Evolutionary conservation across 805 yeast species (phyloP).

Genomic region (Sugiyamaella marilandica): DNA sequence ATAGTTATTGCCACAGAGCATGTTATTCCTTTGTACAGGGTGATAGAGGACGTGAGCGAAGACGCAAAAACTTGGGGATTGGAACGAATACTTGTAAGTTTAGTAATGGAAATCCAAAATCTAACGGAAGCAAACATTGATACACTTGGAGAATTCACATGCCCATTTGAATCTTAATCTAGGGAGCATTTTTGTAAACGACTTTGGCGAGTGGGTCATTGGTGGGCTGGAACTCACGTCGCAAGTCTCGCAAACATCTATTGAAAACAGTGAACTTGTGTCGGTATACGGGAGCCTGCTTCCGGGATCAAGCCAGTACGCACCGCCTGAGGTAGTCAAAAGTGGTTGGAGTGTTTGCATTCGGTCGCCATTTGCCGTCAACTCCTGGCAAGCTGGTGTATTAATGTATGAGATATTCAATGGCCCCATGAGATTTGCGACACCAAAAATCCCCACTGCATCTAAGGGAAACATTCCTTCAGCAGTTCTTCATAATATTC

Average conservation of each 20-base stretch:
- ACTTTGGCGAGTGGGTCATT: slow-evolving; percentile 75
- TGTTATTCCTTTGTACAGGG: slow-evolving; percentile 47
- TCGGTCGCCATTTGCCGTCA: slow-evolving; percentile 37
- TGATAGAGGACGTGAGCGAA: slow-evolving; percentile 31
- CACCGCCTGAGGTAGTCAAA: slow-evolving; percentile 52
- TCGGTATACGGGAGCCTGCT: slow-evolving; percentile 36
- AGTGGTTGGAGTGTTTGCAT: slow-evolving; percentile 41
- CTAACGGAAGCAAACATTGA: slow-evolving; percentile 42
- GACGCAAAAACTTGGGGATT: slow-evolving; percentile 50
- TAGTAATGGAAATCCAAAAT: background rate
- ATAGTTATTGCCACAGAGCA: slow-evolving; percentile 65
- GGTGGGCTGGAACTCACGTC: slow-evolving; percentile 74
- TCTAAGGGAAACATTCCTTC: slow-evolving; percentile 15
- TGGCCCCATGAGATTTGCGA: slow-evolving; percentile 15
- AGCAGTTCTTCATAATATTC: slow-evolving; percentile 11
- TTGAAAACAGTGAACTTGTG: slow-evolving; percentile 24
- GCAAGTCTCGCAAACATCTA: slow-evolving; percentile 40
- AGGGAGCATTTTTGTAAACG: slow-evolving; percentile 59
- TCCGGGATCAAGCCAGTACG: slow-evolving; percentile 32
- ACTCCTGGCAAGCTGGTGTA: slow-evolving; percentile 60
- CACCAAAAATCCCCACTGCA: background rate
- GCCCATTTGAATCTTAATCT: slow-evolving; percentile 60
- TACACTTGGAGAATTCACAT: slow-evolving; percentile 42
- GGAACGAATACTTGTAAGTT: slow-evolving; percentile 36
- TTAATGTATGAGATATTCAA: slow-evolving; percentile 47